Base-by-base conservation (phyloP, 1,284 basidiomycete species). In the Trametes polyzona region DNA sequence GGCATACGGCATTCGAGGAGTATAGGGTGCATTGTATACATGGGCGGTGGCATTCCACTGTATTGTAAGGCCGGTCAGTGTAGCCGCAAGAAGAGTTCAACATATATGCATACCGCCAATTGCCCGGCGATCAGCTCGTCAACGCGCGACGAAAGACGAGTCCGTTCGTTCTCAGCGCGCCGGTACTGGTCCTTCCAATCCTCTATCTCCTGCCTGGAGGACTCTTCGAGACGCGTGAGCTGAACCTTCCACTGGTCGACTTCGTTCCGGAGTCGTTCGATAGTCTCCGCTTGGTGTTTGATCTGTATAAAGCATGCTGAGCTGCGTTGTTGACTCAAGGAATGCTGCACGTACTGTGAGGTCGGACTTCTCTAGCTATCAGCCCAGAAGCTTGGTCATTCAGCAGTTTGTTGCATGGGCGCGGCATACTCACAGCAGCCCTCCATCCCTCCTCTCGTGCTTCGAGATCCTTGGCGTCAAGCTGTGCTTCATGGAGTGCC, bases 151-250 rank as follows among this genome's bases (percentile, higher is more conserved):
- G 80, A 75, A 21, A 88, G 73, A 5, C 78, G 74, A 30, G 76
- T 78, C 55, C 87, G 77, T 57, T 88, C 86, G 55, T 84, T 76
- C 59, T 89, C 87, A 26, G 86, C 84, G 17, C 84, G 80, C 41
- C 84, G 71, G 64, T 86, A 89, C 60, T 88, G 87, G 24, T 88
- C 86, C 66, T 88, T 88, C 87, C 87, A 89, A 63, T 84, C 84
- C 14, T 72, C 65, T 1, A 76, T 71, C 62, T 82, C 80, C 35
- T 73, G 73, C 47, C 78, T 71, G 3, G 78, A 78, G 0, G 76
- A 71, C 51, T 81, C 81, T 52, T 80, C 79, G 24, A 78, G 69
- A 19, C 78, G 76, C 48, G 78, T 75, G n/a, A 86, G 81, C 61
- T 88, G 88, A 36, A 84, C 80, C 69, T 87, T 88, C 86, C 86